phyloP scores from a whole-genome alignment of 352 stramenopile species.

The Phytophthora pini region DNA sequence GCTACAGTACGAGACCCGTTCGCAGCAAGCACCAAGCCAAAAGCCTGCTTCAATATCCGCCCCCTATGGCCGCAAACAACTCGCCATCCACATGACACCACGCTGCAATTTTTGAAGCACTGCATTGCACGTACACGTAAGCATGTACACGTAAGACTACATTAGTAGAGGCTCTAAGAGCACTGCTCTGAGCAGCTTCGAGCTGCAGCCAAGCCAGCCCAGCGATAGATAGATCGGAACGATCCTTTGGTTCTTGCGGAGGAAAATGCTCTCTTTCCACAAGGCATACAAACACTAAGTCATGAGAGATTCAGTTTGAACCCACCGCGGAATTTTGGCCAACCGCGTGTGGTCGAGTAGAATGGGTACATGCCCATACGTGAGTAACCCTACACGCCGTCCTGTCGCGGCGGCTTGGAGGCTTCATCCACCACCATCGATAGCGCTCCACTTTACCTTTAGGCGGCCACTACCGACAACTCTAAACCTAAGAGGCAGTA shows the following conservation, averaged over 20 bases:
- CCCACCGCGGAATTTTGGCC: constrained; percentile 11
- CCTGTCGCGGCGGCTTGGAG: constrained; percentile 10
- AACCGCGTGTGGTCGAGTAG: constrained; percentile 3
- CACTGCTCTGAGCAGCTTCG: too few relatives aligned
- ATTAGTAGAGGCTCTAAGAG: too few relatives aligned
- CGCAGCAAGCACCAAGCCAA: background rate
- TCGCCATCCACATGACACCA: too few relatives aligned
- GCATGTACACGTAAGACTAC: too few relatives aligned
- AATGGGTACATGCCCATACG: constrained; percentile 38
- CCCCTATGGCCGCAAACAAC: too few relatives aligned
- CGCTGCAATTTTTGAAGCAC: too few relatives aligned
- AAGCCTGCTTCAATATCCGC: background rate
- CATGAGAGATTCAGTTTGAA: constrained; percentile 29
- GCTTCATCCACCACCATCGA: constrained; percentile 31
- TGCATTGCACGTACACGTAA: too few relatives aligned
- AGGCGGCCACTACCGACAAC: background rate
- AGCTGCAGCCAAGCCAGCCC: too few relatives aligned
- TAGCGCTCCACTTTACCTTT: constrained; percentile 24
- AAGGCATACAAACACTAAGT: constrained; percentile 17
- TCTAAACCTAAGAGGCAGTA: constrained; percentile 13
- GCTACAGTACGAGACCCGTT: background rate
- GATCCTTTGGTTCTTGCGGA: too few relatives aligned
- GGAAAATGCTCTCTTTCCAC: too few relatives aligned
- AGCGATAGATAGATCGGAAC: too few relatives aligned
- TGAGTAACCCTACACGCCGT: constrained; percentile 25